phyloP scores from a whole-genome alignment of 768 basidiomycete genomes.

The Lactarius akahatsu region DNA sequence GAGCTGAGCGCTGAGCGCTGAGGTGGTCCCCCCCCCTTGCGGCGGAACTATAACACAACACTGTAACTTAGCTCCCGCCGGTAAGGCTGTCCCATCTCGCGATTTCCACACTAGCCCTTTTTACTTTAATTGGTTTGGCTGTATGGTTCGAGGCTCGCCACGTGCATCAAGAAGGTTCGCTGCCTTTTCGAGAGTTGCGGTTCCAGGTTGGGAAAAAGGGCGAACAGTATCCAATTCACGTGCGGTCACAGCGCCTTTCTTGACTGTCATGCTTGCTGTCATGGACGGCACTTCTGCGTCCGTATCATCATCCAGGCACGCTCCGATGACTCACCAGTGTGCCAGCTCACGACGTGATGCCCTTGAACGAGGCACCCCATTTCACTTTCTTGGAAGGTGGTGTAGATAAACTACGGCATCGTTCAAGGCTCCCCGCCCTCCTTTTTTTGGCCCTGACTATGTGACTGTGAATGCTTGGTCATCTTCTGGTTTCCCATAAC shows the following conservation, averaged over 20 bases:
- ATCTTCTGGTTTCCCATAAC: not conserved
- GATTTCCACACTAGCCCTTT: not conserved
- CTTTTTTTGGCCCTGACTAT: not conserved
- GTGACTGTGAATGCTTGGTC: not conserved
- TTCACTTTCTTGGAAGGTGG: not conserved
- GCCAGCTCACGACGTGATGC: not conserved
- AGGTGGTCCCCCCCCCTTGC: not conserved
- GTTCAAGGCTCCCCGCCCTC: not conserved
- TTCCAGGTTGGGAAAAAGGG: not conserved
- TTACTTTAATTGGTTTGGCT: not conserved
- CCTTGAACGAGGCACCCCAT: not conserved
- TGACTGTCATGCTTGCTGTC: not conserved
- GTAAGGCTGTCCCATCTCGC: not conserved
- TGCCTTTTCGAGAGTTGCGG: not conserved
- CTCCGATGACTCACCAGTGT: not conserved
- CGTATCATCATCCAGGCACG: not conserved
- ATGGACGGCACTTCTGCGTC: not conserved
- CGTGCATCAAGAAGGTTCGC: not conserved
- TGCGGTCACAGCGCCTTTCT: constrained; percentile 11
- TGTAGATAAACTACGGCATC: not conserved
- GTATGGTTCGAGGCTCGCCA: not conserved
- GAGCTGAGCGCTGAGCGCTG: not conserved
- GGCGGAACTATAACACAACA: not conserved
- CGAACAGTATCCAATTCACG: not conserved
- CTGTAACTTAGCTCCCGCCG: not conserved